phyloP scores from a whole-genome alignment of 495 filamentous ascomycete genomes.

The Aspergillus homomorphus region DNA sequence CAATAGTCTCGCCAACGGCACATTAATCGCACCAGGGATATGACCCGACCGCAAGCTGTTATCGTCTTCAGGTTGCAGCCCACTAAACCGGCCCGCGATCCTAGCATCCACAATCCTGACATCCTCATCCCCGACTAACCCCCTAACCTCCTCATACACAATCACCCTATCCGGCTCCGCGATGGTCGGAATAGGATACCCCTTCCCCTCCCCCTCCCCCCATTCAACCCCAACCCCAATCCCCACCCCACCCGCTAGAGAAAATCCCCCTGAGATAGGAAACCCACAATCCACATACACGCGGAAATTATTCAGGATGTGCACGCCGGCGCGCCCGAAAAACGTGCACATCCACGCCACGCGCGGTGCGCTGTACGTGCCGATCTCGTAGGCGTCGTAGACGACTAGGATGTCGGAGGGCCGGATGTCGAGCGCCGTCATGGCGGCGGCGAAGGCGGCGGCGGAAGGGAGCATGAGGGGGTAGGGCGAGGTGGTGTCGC shows the following conservation, averaged over 20 bases:
- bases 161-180: constrained; percentile 11
- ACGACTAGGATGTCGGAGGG: constrained; percentile 30
- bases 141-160: constrained; percentile 22
- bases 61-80: constrained; percentile 9
- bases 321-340: constrained; percentile 27
- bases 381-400: constrained; percentile 31
- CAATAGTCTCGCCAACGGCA: constrained; percentile 28
- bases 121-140: background rate
- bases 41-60: constrained; percentile 25
- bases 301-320: constrained; percentile 36
- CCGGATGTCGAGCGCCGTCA: constrained; percentile 23
- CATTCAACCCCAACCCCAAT: background rate
- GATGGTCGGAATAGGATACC: background rate
- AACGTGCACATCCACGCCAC: constrained; percentile 30
- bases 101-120: constrained; percentile 26
- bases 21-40: constrained; percentile 30
- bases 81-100: constrained; percentile 20
- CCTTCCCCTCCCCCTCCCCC: background rate
- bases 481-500: constrained; percentile 23
- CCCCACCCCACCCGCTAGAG: background rate
- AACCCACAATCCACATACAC: constrained; percentile 19
- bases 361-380: constrained; percentile 30
- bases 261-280: background rate
- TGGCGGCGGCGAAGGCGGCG: constrained; percentile 19
- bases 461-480: constrained; percentile 31